phyloP scores from a whole-genome alignment of 2,329 filamentous ascomycete species.

The Lojkania enalia region DNA sequence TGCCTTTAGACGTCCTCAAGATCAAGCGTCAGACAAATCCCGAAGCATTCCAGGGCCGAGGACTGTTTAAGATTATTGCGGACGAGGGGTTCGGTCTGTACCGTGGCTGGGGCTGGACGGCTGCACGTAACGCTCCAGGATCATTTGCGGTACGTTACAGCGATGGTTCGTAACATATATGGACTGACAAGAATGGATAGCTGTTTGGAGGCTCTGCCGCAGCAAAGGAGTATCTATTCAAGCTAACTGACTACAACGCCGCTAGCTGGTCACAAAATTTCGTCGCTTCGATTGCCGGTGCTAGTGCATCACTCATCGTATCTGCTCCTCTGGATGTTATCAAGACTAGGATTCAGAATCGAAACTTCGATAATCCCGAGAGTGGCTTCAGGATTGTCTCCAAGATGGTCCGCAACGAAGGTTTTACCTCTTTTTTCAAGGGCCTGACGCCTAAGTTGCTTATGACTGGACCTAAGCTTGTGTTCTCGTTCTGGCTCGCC shows the following conservation, averaged over 20 bases:
- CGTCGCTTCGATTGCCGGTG: constrained; percentile 91
- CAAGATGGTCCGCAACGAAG: constrained; percentile 93
- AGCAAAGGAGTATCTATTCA: constrained; percentile 94
- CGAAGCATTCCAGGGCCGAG: constrained; percentile 93
- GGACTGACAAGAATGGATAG: constrained; percentile 50
- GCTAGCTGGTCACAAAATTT: constrained; percentile 97
- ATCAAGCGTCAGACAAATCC: constrained; percentile 99
- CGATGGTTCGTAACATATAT: constrained; percentile 3
- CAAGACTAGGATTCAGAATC: constrained; percentile 98
- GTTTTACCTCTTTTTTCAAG: constrained; percentile 90
- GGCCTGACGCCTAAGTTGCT: constrained; percentile 94
- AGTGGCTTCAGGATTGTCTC: constrained; percentile 87
- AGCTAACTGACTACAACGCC: constrained; percentile 90
- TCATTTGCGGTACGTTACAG: constrained; percentile 80
- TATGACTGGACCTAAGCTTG: constrained; percentile 98
- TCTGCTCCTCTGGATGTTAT: constrained; percentile 97
- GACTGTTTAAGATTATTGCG: constrained; percentile 82
- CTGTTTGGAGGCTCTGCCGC: constrained; percentile 97
- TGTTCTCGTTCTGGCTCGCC: constrained; percentile 99
- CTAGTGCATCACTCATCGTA: constrained; percentile 90
- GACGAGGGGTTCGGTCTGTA: constrained; percentile 97
- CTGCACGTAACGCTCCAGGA: constrained; percentile 92
- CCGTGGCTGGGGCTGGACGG: constrained; percentile 96
- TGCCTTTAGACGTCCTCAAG: constrained; percentile 96
- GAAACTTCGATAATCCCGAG: constrained; percentile 98